Evolutionary conservation across 495 filamentous ascomycete species (phyloP), one percentile per base, ranked within the genome.

Genomic region (Annulohypoxylon moriforme): DNA sequence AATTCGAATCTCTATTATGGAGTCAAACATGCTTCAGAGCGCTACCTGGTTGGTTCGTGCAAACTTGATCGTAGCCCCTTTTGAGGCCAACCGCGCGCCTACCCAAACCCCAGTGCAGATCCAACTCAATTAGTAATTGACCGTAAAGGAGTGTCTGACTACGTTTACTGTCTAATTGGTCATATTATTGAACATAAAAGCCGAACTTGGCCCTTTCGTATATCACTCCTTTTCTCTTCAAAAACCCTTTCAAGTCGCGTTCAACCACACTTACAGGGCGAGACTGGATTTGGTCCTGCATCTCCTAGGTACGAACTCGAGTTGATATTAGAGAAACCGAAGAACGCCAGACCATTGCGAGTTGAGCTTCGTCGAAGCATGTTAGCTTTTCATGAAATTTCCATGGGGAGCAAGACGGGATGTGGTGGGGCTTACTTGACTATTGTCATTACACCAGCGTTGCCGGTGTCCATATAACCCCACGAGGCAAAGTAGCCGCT

Each of bases 361-460:
- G 49, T 52, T 4, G 67, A 56, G 24, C 73, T 75, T 42, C 18
- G 40, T 16, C 38, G 42, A 11, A 14, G 18, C 3, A 34, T 11
- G 31, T 69, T 44, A 69, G 65, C 57, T 18, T 0, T 25, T 34
- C 27, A 34, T 16, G 2, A 14, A 14, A 24, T 31, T 40, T 31
- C 22, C n/a, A 1, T 24, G 1, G 24, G 1, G 25, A 20, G 40
- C 10, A 14, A 40, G 6, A 3, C 0, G 24, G 18, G 10, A 7
- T 0, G 33, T 22, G 7, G 14, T 1, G 11, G 16, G 50, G 31
- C 70, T 61, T 63, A 76, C 74, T 64, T 76, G 34, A 73, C 70
- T 33, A 76, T 42, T 0, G 67, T 76, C 68, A 72, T 70, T n/a
- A 73, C 56, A 24, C 60, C 74, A 6, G 64, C 67, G 52, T 76